Evolutionary conservation across 2,329 filamentous ascomycete species (phyloP).

Genomic region (Aspergillus pseudoviridinutans): DNA sequence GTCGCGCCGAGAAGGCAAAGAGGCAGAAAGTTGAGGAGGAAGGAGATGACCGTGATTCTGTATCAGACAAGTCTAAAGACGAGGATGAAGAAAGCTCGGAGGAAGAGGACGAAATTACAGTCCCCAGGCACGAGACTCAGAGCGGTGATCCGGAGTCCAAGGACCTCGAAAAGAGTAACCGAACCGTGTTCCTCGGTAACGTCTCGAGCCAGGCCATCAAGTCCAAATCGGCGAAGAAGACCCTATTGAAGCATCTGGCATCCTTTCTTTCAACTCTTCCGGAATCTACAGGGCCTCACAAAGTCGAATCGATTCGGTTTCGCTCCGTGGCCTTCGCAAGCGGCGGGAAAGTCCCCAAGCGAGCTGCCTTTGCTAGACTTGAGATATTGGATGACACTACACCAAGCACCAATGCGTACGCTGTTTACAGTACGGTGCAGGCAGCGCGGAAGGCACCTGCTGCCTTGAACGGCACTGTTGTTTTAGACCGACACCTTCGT

Average conservation of each 20-base stretch:
- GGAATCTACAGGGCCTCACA: constrained; percentile 55
- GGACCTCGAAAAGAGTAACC: constrained; percentile 78
- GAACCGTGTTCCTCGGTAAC: constrained; percentile 91
- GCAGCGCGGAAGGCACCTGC: constrained; percentile 73
- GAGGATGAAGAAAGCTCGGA: constrained; percentile 32
- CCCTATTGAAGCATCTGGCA: constrained; percentile 70
- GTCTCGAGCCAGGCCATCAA: constrained; percentile 79
- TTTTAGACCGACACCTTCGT: constrained; percentile 83
- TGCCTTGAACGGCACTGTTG: constrained; percentile 75
- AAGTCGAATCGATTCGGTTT: constrained; percentile 88
- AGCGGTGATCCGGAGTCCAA: constrained; percentile 32
- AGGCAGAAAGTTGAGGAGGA: constrained; percentile 36
- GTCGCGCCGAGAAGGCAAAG: constrained; percentile 34
- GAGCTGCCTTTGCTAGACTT: constrained; percentile 89
- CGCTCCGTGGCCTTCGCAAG: constrained; percentile 84
- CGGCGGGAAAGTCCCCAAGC: constrained; percentile 70
- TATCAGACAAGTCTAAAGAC: constrained; percentile 19
- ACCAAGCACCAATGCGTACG: constrained; percentile 90
- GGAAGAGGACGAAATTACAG: constrained; percentile 23
- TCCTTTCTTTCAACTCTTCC: constrained; percentile 62
- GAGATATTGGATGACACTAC: constrained; percentile 88
- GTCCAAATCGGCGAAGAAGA: constrained; percentile 75
- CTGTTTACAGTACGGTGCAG: constrained; percentile 71
- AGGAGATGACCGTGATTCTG: constrained; percentile 54
- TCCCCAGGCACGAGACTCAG: constrained; percentile 39